These are phyloP conservation scores for Galerina marginata DNA, from an alignment of 768 basidiomycete genomes.

Conservation along the genomic window DNA sequence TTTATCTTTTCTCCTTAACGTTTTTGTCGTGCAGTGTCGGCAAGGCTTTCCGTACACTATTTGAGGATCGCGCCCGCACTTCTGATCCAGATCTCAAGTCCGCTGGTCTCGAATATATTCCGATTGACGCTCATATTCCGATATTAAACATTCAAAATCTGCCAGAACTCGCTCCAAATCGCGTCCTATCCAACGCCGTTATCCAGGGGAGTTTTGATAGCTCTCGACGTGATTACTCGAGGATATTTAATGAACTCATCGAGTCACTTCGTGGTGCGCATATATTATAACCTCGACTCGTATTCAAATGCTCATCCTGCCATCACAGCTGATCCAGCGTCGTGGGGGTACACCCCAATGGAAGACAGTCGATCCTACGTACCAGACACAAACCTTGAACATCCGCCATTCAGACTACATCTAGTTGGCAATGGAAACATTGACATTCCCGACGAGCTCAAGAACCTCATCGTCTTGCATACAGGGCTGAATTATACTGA, in stretches of 20 bases:
- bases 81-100: slow-evolving; percentile 4
- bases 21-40: not conserved
- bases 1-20: not conserved
- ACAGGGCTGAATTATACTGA: slow-evolving; percentile 11
- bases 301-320: not conserved
- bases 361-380: not conserved
- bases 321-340: slow-evolving; percentile 3
- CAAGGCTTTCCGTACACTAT: not conserved
- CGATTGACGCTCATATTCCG: slow-evolving; percentile 10
- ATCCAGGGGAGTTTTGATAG: slow-evolving; percentile 12
- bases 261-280: slow-evolving; percentile 1
- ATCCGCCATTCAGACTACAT: slow-evolving; percentile 13
- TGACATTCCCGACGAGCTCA: slow-evolving; percentile 10
- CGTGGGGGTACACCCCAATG: slow-evolving; percentile 13
- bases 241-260: slow-evolving; percentile 5
- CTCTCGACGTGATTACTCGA: slow-evolving; percentile 5
- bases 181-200: slow-evolving; percentile 9
- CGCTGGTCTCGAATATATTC: slow-evolving; percentile 12
- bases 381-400: not conserved
- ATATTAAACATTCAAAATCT: slow-evolving; percentile 8
- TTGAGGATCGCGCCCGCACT: not conserved
- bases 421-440: slow-evolving; percentile 12
- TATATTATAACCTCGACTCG: not conserved
- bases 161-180: slow-evolving; percentile 4
- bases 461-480: slow-evolving; percentile 13